phyloP scores from a whole-genome alignment of 805 yeast genomes.

The Suhomyces kilbournensis region DNA sequence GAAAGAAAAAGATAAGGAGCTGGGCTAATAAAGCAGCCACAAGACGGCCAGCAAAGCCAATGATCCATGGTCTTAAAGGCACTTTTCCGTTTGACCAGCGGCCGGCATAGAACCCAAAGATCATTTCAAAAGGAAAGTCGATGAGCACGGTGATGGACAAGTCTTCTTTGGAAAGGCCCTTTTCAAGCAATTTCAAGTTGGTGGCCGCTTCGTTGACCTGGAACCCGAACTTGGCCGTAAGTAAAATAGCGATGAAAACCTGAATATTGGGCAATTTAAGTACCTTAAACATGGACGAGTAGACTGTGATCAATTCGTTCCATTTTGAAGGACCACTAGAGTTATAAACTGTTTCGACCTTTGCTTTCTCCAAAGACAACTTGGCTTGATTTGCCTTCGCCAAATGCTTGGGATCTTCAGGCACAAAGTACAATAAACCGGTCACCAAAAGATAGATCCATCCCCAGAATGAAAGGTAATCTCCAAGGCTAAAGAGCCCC shows the following conservation, averaged over 20 bases:
- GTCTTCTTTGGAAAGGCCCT: conserved; percentile 91
- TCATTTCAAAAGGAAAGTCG: conserved; percentile 93
- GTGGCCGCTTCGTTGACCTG: conserved; percentile 97
- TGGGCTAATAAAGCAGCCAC: conserved; percentile 75
- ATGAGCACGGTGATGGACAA: conserved; percentile 87
- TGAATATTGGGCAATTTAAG: conserved; percentile 68
- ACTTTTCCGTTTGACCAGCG: conserved; percentile 82
- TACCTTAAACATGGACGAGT: conserved; percentile 65
- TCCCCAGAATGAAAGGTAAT: conserved; percentile 79
- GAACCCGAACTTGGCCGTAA: conserved; percentile 85
- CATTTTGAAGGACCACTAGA: conserved; percentile 12
- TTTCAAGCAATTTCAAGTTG: conserved; percentile 82
- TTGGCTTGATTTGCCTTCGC: conserved; percentile 28
- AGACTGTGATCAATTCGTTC: conserved; percentile 49
- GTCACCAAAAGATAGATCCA: conserved; percentile 67
- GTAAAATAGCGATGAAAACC: conserved; percentile 67
- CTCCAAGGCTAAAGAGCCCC: conserved; percentile 71
- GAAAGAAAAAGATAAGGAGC: conserved; percentile 68
- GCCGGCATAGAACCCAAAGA: conserved; percentile 94
- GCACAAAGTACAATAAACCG: conserved; percentile 53
- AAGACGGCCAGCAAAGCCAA: conserved; percentile 80
- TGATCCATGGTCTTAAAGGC: conserved; percentile 85
- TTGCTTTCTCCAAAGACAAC: conserved; percentile 25
- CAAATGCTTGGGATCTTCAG: conserved; percentile 67
- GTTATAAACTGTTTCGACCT: conserved; percentile 20